Percentiles rank a stretch among this genome's conserved stretches.
phyloP scores from a whole-genome alignment of 768 basidiomycete species.

The Pleurotus djamor region DNA sequence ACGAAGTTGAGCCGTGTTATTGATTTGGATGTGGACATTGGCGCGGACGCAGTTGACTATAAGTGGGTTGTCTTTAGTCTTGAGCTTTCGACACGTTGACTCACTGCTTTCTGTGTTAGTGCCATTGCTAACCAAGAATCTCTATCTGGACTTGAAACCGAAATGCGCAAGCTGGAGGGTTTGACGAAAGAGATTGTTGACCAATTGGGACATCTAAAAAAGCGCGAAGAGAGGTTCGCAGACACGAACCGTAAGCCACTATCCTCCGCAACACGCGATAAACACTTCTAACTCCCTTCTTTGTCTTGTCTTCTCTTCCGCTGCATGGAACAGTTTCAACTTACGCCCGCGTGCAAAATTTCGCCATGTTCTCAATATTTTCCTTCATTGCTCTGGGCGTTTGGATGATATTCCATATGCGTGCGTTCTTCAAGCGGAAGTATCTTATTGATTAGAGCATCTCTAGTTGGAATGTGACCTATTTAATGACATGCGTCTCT shows the following conservation, averaged over 20 bases:
- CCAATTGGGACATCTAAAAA: conserved; percentile 89
- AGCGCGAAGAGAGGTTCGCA: conserved; percentile 85
- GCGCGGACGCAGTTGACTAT: conserved; percentile 98
- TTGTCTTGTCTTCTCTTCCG: not conserved
- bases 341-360: conserved; percentile 86
- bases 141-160: conserved; percentile 91
- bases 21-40: conserved; percentile 96
- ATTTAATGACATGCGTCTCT: not conserved
- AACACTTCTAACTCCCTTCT: not conserved
- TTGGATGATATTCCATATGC: conserved; percentile 95
- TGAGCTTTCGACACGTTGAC: conserved; percentile 7
- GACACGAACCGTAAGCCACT: conserved; percentile 77
- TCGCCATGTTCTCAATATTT: conserved; percentile 85
- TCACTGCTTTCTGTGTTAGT: conserved; percentile 35
- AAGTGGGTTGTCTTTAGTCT: conserved; percentile 61
- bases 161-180: conserved; percentile 97
- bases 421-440: conserved; percentile 95
- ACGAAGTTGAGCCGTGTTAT: conserved; percentile 61
- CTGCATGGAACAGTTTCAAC: conserved; percentile 71
- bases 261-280: not conserved
- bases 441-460: conserved; percentile 77
- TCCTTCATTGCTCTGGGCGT: conserved; percentile 77
- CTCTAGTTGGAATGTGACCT: not conserved
- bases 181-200: conserved; percentile 93
- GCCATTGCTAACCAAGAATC: conserved; percentile 99